Evolutionary conservation across 257 asterid genomes (phyloP).

Genomic region (Apocynum venetum): DNA sequence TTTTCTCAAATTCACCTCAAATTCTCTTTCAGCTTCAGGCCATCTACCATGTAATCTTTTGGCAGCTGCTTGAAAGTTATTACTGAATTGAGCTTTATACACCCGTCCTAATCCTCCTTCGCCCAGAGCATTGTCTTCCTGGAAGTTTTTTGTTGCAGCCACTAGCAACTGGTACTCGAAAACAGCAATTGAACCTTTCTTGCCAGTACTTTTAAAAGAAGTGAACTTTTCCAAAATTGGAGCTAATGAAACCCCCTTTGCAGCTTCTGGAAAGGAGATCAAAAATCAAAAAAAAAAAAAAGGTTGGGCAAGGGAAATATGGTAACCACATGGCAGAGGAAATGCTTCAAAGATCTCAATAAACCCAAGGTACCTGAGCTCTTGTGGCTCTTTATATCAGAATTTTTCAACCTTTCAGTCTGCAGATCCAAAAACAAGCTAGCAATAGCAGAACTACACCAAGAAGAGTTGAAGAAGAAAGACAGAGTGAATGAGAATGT

Average conservation of each 20-base stretch:
- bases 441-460: slow-evolving; percentile 53
- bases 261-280: slow-evolving; percentile 6
- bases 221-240: slow-evolving; percentile 57
- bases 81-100: slow-evolving; percentile 67
- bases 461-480: slow-evolving; percentile 70
- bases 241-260: slow-evolving; percentile 48
- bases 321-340: background rate
- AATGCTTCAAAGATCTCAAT: background rate
- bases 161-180: slow-evolving; percentile 62
- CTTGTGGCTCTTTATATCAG: slow-evolving; percentile 28
- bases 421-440: slow-evolving; percentile 53
- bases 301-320: background rate
- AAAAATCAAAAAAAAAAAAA: background rate
- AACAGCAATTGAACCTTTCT: slow-evolving; percentile 55
- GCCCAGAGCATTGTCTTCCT: slow-evolving; percentile 56
- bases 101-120: slow-evolving; percentile 78
- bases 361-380: slow-evolving; percentile 41
- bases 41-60: slow-evolving; percentile 60
- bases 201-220: slow-evolving; percentile 43
- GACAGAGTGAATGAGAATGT: no score
- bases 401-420: slow-evolving; percentile 51
- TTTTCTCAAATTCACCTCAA: slow-evolving; percentile 47
- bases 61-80: slow-evolving; percentile 58
- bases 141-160: slow-evolving; percentile 75
- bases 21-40: slow-evolving; percentile 58